Base-by-base conservation (phyloP, 192 early-diverging fungal genomes). In the Podila epigama region DNA sequence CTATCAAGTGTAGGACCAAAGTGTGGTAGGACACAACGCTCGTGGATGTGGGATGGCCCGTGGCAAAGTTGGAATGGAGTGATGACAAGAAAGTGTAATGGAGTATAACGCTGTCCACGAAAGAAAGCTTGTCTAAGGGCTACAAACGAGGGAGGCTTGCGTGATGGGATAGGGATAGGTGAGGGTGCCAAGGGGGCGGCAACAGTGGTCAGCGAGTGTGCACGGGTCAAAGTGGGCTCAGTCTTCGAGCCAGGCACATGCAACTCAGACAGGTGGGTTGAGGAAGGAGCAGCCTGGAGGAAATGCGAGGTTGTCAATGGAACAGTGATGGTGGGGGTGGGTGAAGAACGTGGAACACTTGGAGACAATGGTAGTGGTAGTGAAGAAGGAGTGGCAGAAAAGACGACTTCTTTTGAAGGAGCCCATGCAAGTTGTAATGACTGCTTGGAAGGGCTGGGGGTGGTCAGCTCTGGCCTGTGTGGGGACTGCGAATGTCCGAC, bases 1-100 rank as follows among this genome's bases (percentile, higher is more conserved):
- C 83, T 97, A 94, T 81, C 93, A 88, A 91, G 96, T 96, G 53
- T 96, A 89, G 92, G 96, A 96, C 96, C 96, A 97, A 83, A 91
- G 84, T 65, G 96, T 94, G 85, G 96, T 95, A 88, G 94, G 94
- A 89, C 94, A 96, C 85, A 96, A 92, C 70, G 91, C 88, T 54
- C 95, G 95, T 92, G 95, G 94, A 85, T 97, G 96, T 82, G 96
- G 88, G 81, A 96, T 96, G 75, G 89, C n/a, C 25, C 44, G 44
- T 48, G 44, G 44, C 44, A 48, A 48, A 48, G 44, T 22, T 22
- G 44, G 44, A 48, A 48, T 48, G 44, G 44, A 22, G 44, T 48
- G 44, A 48, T 48, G 44, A 48, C 44, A 0, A 48, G 44, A 22
- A 48, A 48, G 44, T 22, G 44, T 22, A 48, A 48, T 48, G 44